A percentile compares a stretch with the other conserved stretches of the same genome.
Conservation (phyloP, 2,329 filamentous ascomycete species). For the Colletotrichum lentis region DNA sequence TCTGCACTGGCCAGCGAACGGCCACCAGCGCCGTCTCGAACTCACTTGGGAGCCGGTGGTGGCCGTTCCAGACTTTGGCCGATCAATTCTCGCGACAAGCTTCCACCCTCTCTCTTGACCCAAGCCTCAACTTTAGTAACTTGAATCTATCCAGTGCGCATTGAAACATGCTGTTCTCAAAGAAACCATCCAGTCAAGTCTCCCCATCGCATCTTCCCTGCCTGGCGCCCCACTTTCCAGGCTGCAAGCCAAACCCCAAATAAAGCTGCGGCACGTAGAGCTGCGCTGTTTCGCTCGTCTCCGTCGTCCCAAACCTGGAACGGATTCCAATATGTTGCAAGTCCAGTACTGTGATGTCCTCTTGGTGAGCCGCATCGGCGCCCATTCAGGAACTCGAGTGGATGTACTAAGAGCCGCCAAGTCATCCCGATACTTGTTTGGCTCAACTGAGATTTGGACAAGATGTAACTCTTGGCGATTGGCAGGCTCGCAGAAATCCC, state of each 20-base stretch:
- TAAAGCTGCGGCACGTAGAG: not conserved
- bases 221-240: not conserved
- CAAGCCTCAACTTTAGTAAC: not conserved
- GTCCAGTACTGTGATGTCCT: not conserved
- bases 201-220: not conserved
- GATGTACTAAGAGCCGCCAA: not conserved
- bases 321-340: not conserved
- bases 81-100: slow-evolving; percentile 17
- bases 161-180: slow-evolving; percentile 5
- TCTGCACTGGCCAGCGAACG: slow-evolving; percentile 22
- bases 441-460: not conserved
- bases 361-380: not conserved
- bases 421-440: not conserved
- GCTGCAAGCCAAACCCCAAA: not conserved
- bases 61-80: not conserved
- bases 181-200: slow-evolving; percentile 1
- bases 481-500: not conserved
- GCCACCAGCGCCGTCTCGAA: slow-evolving; percentile 20
- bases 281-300: not conserved
- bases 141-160: slow-evolving; percentile 3
- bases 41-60: slow-evolving; percentile 1
- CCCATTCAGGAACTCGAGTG: not conserved
- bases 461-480: slow-evolving; percentile 30
- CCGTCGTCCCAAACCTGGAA: slow-evolving; percentile 10
- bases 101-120: slow-evolving; percentile 17